Evolutionary conservation across 108 stramenopile species (phyloP), one percentile per base, ranked within the genome.

Genomic region (Skeletonema costatum): DNA sequence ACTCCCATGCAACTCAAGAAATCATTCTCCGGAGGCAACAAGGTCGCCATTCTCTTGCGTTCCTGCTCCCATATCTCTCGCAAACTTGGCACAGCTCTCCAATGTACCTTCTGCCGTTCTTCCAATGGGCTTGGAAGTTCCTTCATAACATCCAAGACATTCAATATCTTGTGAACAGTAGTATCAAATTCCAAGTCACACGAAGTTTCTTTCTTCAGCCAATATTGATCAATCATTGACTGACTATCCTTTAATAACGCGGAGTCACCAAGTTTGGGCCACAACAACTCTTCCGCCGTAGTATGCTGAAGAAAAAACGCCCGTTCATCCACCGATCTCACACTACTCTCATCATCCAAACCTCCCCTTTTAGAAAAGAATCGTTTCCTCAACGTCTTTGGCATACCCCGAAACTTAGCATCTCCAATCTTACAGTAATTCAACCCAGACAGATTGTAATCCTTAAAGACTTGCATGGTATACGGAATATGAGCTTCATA

Each of bases 401-500:
- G 92, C 19, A 92, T 64, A 7, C 75, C 38, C 10, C 93, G 89
- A 76, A 94, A 90, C 62, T 68, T 70, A 8, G 80, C 88, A 13
- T 79, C 66, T 8, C 80, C 70, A 38, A 96, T 68, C 68, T 92
- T 90, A 39, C 93, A 77, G 69, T 92, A 96, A 9, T 87, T 77
- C 90, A 93, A 86, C 6, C 95, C 95, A 4, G 95, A 86, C 63
- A 96, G 60, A 56, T 85, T 85, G 46, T 73, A 79, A 82, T 85
- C 81, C 62, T 96, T 96, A 74, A 96, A 96, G 51, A 96, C 89
- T 63, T 96, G 95, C 92, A 96, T 96, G 0, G 93, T 93, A 78
- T 92, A 96, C 2, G 95, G 95, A 56, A 96, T 96, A 63, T 96
- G 95, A 32, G 92, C 95, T 70, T 96, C 95, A 59, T 96, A 96